Base-by-base conservation (phyloP, 352 stramenopile genomes). In the Pythium plurisporium region DNA sequence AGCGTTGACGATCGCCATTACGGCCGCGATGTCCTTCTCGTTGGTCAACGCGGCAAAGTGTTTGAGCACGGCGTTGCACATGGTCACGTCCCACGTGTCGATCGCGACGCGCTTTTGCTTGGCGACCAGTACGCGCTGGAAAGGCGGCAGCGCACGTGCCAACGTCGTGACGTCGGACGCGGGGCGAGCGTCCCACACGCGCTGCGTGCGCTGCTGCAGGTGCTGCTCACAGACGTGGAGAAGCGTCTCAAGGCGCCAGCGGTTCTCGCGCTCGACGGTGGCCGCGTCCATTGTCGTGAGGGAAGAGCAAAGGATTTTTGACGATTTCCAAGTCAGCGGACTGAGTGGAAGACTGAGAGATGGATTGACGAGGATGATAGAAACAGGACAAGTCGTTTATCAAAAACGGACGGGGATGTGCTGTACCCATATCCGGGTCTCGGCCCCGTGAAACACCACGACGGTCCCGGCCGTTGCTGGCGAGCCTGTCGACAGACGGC, bases 11-110 rank as follows among this genome's bases (percentile, higher is more conserved):
- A 58, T 58, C 15, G 26, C n/a, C 5, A 4, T 11, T 5, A 58
- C 37, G 6, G 50, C 50, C 22, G 11, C 17, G 10, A 22, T n/a
- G 29, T 29, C 26, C 10, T 49, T n/a, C 50, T 58, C 49, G 15
- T 38, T 41, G 10, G 37, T 48, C 2, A 40, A 19, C 9, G 37
- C 37, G 22, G 11, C 27, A 9, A 58, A n/a, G 2, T 42, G 37
- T 27, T 49, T 45, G 6, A 58, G 50, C 36, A 58, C 50, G 25
- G 50, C 37, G 50, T 58, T 40, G 37, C 37, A 48, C 50, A 49
- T 22, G 25, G 25, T n/a, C 7, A 58, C 9, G 25, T 58, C 50
- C 50, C 50, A 58, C 50, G 37, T 48, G 17, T 40, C 37, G 11
- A 40, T 36, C 1, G 23, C 7, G 31, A 37, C 31, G 31, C 2